Evolutionary conservation across 2,329 filamentous ascomycete species (phyloP).

Genomic region (Colletotrichum sp.): DNA sequence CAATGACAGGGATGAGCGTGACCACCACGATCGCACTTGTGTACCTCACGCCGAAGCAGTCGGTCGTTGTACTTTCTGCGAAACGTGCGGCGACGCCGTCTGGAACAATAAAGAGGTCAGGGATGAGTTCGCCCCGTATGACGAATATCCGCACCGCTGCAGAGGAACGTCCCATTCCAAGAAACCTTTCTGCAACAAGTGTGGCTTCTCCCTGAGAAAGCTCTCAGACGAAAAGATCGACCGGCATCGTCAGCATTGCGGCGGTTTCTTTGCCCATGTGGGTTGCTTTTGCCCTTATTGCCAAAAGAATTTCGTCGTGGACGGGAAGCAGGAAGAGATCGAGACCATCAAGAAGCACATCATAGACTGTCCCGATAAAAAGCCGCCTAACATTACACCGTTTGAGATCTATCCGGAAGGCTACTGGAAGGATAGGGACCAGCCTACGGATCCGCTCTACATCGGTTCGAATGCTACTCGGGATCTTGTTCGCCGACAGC

Average conservation of each 20-base stretch:
- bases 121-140: background rate
- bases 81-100: slow-evolving; percentile 17
- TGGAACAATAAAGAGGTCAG: slow-evolving; percentile 15
- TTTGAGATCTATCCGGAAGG: slow-evolving; percentile 18
- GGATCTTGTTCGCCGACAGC: background rate
- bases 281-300: slow-evolving; percentile 28
- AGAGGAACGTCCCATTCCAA: background rate
- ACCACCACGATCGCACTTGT: slow-evolving; percentile 25
- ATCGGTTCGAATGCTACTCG: background rate
- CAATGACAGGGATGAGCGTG: slow-evolving; percentile 16
- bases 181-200: slow-evolving; percentile 22
- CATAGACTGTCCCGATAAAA: background rate
- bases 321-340: background rate
- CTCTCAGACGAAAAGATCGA: slow-evolving; percentile 4
- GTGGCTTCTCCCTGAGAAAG: slow-evolving; percentile 12
- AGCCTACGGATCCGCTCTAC: slow-evolving; percentile 12
- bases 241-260: slow-evolving; percentile 21
- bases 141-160: slow-evolving; percentile 23
- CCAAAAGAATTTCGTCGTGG: background rate
- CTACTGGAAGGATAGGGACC: background rate
- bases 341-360: slow-evolving; percentile 8
- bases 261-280: slow-evolving; percentile 17
- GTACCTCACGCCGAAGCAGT: slow-evolving; percentile 21
- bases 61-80: slow-evolving; percentile 22
- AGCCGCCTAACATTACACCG: background rate